Conservation (phyloP, 208 protist genomes). For the Trypanosoma melophagium region DNA sequence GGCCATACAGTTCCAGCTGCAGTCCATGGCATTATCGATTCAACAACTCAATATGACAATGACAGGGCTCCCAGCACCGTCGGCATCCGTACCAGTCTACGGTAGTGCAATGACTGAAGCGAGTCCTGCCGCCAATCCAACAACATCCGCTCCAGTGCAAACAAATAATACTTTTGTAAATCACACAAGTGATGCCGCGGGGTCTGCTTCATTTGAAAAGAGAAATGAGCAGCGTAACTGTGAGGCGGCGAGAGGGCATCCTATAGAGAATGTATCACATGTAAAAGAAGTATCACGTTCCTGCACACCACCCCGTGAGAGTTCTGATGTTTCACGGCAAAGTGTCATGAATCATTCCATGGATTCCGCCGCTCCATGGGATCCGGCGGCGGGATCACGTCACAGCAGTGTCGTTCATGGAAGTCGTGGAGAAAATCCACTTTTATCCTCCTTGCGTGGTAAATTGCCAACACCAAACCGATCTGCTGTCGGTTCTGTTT, state of each 20-base stretch:
- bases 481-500: conserved; percentile 21
- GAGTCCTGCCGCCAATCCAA: not conserved
- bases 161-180: not conserved
- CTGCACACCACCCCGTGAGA: conserved; percentile 70
- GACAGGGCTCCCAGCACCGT: conserved; percentile 9
- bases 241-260: not conserved
- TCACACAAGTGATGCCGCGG: not conserved
- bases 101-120: conserved; percentile 7
- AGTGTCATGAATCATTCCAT: conserved; percentile 45
- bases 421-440: conserved; percentile 59
- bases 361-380: conserved; percentile 72
- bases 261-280: conserved; percentile 9
- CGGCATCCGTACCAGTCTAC: not conserved
- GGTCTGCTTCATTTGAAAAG: not conserved
- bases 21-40: conserved; percentile 69
- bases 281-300: conserved; percentile 46
- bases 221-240: not conserved
- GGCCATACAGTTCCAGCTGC: conserved; percentile 77
- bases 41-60: conserved; percentile 51
- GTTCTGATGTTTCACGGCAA: conserved; percentile 33
- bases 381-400: conserved; percentile 42
- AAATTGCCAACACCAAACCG: conserved; percentile 31
- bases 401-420: conserved; percentile 39
- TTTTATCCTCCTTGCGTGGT: conserved; percentile 44
- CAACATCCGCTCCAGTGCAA: not conserved